A percentile compares a stretch with the other conserved stretches of the same genome.
Conservation (phyloP, 2,329 filamentous ascomycete genomes). For the Magnaporthales sp. region DNA sequence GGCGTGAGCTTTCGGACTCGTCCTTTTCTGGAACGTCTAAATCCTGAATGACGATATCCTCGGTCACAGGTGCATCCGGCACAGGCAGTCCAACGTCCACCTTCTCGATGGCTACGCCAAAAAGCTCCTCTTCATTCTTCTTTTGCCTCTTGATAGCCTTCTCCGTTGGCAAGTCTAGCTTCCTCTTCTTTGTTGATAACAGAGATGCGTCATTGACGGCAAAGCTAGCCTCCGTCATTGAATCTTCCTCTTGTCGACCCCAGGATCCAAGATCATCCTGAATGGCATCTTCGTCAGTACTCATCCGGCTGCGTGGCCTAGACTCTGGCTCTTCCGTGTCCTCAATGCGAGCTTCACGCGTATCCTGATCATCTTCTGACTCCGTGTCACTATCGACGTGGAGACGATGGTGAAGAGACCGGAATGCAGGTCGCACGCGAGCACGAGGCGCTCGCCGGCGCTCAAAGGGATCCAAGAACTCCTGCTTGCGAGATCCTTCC, state of each 20-base stretch:
- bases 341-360: constrained; percentile 20
- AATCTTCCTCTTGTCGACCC: constrained; percentile 50
- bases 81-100: constrained; percentile 41
- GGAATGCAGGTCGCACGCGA: constrained; percentile 51
- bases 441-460: constrained; percentile 47
- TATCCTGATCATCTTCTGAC: constrained; percentile 58
- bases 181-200: constrained; percentile 58
- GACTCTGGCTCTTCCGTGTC: constrained; percentile 85
- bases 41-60: constrained; percentile 40
- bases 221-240: constrained; percentile 66
- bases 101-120: constrained; percentile 51
- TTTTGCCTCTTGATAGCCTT: constrained; percentile 70
- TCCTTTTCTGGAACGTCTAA: constrained; percentile 36
- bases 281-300: constrained; percentile 45
- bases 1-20: constrained; percentile 33
- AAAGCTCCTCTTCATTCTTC: constrained; percentile 71
- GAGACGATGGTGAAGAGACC: constrained; percentile 74
- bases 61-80: constrained; percentile 32
- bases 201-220: constrained; percentile 43
- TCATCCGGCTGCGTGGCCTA: constrained; percentile 67
- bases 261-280: constrained; percentile 40
- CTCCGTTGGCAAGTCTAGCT: constrained; percentile 61
- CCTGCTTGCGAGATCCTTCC: constrained; percentile 48
- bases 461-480: constrained; percentile 60
- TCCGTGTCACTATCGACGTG: constrained; percentile 73